phyloP scores from a whole-genome alignment of 768 basidiomycete species.

The Pholiota molesta region DNA sequence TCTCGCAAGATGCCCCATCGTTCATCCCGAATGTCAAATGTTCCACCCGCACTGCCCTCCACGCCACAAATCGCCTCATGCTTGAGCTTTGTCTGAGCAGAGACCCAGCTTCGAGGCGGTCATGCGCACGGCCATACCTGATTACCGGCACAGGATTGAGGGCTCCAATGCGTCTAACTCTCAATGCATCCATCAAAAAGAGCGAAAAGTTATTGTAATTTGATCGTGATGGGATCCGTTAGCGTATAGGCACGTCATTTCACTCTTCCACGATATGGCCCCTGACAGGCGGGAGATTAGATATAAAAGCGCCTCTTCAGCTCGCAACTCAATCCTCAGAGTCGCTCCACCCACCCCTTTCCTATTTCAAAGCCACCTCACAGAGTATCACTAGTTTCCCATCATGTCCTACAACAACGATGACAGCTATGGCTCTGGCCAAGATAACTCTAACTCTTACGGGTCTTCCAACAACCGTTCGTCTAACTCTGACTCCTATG shows the following conservation, averaged over 20 bases:
- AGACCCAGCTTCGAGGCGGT: background rate
- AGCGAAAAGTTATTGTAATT: background rate
- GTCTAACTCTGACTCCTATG: slow-evolving; percentile 24
- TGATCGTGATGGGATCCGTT: background rate
- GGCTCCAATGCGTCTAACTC: background rate
- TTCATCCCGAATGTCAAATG: slow-evolving; percentile 19
- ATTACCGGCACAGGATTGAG: background rate
- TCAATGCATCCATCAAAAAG: background rate
- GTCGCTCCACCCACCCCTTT: background rate
- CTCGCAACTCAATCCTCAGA: background rate
- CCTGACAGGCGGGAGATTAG: slow-evolving; percentile 3
- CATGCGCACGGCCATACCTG: background rate
- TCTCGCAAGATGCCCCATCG: slow-evolving; percentile 1
- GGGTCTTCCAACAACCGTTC: slow-evolving; percentile 18
- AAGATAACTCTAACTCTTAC: slow-evolving; percentile 17
- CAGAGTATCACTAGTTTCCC: background rate
- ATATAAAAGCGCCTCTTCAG: slow-evolving; percentile 3
- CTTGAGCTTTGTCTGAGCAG: background rate
- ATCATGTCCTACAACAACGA: slow-evolving; percentile 28
- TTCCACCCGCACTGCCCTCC: slow-evolving; percentile 4
- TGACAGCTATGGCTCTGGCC: slow-evolving; percentile 7
- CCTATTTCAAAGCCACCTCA: background rate
- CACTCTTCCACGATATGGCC: slow-evolving; percentile 1
- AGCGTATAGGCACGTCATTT: background rate
- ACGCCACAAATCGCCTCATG: slow-evolving; percentile 2